A percentile compares a stretch with the other conserved stretches of the same genome.
Conservation (phyloP, 1,139 yeast species). For the Hansenula anomala region DNA sequence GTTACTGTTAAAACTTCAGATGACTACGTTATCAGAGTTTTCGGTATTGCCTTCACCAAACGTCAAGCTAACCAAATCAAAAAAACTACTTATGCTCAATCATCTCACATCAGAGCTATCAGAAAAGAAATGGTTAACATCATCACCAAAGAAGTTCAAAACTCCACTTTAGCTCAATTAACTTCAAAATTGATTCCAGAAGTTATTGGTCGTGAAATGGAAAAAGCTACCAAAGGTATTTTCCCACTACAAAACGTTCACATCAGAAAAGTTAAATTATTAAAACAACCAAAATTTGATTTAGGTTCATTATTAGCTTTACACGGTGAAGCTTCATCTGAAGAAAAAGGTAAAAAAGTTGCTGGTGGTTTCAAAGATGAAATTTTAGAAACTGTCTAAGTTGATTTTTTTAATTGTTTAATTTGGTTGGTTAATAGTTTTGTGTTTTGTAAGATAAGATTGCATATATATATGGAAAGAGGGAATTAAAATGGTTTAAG, state of each 20-base stretch:
- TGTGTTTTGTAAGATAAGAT: not conserved
- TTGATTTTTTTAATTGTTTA: not conserved
- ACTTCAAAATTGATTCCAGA: constrained; percentile 82
- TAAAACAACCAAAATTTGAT: constrained; percentile 85
- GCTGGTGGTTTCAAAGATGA: constrained; percentile 80
- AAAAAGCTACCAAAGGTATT: constrained; percentile 73
- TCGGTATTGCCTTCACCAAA: constrained; percentile 87
- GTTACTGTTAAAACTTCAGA: constrained; percentile 86
- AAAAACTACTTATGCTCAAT: constrained; percentile 84
- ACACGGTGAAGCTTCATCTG: constrained; percentile 79
- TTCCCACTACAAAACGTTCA: constrained; percentile 84
- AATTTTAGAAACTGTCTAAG: constrained; percentile 72
- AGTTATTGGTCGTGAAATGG: constrained; percentile 83
- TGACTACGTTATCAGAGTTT: constrained; percentile 78
- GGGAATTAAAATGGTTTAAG: too few species aligned
- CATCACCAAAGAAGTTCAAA: constrained; percentile 75
- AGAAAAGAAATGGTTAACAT: constrained; percentile 82
- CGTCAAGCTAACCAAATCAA: constrained; percentile 80
- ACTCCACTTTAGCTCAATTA: constrained; percentile 77
- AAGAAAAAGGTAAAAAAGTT: constrained; percentile 85
- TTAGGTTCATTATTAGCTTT: constrained; percentile 78
- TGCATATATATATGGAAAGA: too few species aligned
- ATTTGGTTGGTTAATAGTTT: not conserved
- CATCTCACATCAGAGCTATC: constrained; percentile 74
- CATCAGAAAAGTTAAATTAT: constrained; percentile 83